Conservation (phyloP, 169 alveolate genomes). For the Cryptosporidium sp. region DNA sequence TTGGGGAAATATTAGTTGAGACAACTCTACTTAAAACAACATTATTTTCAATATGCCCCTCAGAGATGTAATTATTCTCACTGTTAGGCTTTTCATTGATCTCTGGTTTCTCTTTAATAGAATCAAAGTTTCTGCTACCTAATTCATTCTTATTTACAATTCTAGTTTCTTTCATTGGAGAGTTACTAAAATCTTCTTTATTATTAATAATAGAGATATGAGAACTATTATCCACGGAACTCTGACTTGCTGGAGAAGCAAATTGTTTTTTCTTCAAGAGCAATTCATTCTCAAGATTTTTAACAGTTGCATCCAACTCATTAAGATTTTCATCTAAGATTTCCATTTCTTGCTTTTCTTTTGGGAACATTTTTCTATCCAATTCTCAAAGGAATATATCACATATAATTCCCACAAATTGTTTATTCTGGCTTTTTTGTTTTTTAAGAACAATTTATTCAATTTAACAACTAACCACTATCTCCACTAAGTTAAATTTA, state of each 20-base stretch:
- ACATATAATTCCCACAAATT: neutral
- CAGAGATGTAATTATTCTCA: neutral
- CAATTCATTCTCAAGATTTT: slow-evolving; percentile 34
- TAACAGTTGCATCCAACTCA: slow-evolving; percentile 43
- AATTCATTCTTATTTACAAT: neutral
- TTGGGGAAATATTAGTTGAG: neutral
- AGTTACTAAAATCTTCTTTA: neutral
- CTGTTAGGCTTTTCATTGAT: neutral
- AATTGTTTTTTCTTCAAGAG: slow-evolving; percentile 11
- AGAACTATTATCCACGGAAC: neutral
- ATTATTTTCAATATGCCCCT: neutral
- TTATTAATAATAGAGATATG: too few relatives aligned
- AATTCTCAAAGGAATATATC: neutral
- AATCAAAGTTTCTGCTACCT: neutral
- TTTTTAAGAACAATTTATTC: neutral
- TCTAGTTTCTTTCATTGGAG: slow-evolving; percentile 25
- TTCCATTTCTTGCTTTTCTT: slow-evolving; percentile 27
- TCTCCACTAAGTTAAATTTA: neutral
- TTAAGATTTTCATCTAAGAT: slow-evolving; percentile 33
- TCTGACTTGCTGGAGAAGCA: neutral
- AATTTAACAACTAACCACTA: neutral
- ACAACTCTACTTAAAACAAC: neutral
- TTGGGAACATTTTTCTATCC: neutral
- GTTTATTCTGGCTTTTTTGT: neutral
- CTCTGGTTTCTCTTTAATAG: neutral